Percentiles rank a stretch among this genome's conserved stretches.
Evolutionary conservation across 495 filamentous ascomycete species (phyloP).

Genomic region (Venustampulla echinocandica): DNA sequence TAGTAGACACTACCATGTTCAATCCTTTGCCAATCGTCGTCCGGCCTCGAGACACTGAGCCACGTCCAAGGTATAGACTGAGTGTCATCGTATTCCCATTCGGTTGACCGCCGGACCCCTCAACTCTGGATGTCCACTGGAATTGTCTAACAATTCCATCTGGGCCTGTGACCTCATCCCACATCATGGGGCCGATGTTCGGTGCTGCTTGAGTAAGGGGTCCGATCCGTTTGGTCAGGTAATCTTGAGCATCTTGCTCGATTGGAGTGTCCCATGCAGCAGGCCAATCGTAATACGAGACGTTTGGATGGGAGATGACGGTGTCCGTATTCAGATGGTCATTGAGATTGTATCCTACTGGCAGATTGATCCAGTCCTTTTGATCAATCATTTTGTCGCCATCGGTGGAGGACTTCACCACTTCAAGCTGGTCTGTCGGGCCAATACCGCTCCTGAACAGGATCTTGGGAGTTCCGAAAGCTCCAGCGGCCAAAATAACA

Average conservation of each 20-base stretch:
- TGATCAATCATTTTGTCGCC: conserved; percentile 45
- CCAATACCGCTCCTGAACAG: conserved; percentile 61
- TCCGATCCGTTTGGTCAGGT: conserved; percentile 45
- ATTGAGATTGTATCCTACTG: conserved; percentile 65
- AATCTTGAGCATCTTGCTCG: conserved; percentile 34
- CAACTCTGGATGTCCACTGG: conserved; percentile 57
- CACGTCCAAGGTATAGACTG: conserved; percentile 57
- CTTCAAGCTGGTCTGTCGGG: conserved; percentile 51
- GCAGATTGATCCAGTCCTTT: conserved; percentile 58
- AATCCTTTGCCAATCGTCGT: conserved; percentile 52
- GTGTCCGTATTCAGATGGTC: conserved; percentile 69
- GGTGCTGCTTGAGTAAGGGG: conserved; percentile 63
- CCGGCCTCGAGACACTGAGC: conserved; percentile 50
- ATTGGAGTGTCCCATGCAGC: conserved; percentile 29
- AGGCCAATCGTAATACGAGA: conserved; percentile 18
- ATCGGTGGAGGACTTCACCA: conserved; percentile 40
- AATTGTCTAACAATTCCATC: conserved; percentile 59
- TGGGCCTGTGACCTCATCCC: conserved; percentile 48
- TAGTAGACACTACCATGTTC: conserved; percentile 21
- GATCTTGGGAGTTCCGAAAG: conserved; percentile 67
- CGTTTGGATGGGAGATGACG: conserved; percentile 46
- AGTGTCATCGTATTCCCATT: conserved; percentile 47
- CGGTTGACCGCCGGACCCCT: conserved; percentile 35
- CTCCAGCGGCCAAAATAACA: conserved; percentile 61
- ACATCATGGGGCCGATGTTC: conserved; percentile 55